Evolutionary conservation across 441 rosid genomes (phyloP).

Genomic region (Erodium moschatum): DNA sequence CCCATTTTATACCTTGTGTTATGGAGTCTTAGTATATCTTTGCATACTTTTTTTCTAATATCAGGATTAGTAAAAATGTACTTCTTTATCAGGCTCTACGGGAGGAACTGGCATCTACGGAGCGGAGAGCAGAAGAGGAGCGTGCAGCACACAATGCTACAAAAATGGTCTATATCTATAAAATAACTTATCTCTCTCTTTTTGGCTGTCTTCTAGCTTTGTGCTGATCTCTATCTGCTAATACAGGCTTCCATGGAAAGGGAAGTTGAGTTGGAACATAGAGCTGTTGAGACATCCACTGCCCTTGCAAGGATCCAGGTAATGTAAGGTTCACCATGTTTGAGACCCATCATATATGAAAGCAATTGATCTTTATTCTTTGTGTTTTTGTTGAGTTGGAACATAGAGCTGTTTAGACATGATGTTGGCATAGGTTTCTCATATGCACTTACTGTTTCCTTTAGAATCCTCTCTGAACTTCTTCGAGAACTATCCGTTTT

Average conservation of each 20-base stretch:
- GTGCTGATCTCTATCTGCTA: slow-evolving; percentile 23
- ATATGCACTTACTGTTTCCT: not conserved
- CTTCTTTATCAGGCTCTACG: slow-evolving; percentile 65
- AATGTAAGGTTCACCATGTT: slow-evolving; percentile 26
- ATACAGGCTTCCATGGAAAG: slow-evolving; percentile 94
- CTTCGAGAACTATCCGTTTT: not conserved
- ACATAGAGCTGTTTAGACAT: too few species aligned
- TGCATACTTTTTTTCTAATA: slow-evolving; percentile 11
- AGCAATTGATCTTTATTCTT: too few species aligned
- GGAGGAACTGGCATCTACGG: slow-evolving; percentile 86
- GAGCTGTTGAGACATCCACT: slow-evolving; percentile 84
- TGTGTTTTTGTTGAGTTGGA: too few species aligned
- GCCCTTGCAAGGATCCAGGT: slow-evolving; percentile 95
- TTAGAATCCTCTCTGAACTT: too few species aligned
- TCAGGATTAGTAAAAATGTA: slow-evolving; percentile 23
- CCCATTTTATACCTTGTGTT: not conserved
- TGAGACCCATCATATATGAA: slow-evolving; percentile 14
- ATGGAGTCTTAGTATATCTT: slow-evolving; percentile 6
- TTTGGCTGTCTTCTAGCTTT: slow-evolving; percentile 8
- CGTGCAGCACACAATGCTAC: slow-evolving; percentile 80
- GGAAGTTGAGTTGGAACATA: slow-evolving; percentile 91
- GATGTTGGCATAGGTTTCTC: not conserved
- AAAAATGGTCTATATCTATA: slow-evolving; percentile 56
- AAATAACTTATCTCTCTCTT: slow-evolving; percentile 15
- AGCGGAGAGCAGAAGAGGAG: slow-evolving; percentile 95